Evolutionary conservation across 495 filamentous ascomycete genomes (phyloP), one percentile per base, ranked within the genome.

Genomic region (Penicillium daleae): DNA sequence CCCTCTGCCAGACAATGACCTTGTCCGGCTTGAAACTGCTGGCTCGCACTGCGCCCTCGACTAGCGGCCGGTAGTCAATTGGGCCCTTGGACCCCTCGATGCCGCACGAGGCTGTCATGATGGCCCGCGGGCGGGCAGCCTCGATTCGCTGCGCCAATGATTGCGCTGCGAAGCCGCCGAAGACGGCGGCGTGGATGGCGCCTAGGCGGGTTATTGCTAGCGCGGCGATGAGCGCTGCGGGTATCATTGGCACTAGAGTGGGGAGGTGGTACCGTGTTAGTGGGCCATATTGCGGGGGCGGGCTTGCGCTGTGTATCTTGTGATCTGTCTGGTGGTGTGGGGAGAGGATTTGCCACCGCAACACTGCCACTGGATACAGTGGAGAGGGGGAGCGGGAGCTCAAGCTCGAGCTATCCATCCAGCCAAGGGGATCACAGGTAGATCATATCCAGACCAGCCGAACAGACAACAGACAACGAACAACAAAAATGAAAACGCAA

Each of bases 91-190:
- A 81, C 9, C 93, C 93, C 65, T 97, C 93, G 51, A 97, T 93
- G 7, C 93, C 93, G 74, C 93, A 97, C 3, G 90, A 94, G 3
- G 93, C 92, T 4, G 93, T 97, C 74, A 97, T 82, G 52, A 97
- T 87, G 10, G 83, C 86, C 21, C 83, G 83, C 13, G 93, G 91
- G 48, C 85, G 83, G 1, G 89, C 91, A 0, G 90, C 90, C 42
- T 96, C 92, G 59, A 97, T 96, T 9, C 93, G 84, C 72, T 97
- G 94, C 3, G 93, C 92, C 26, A 97, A 81, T 3, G 93, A 90
- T 19, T 82, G 78, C 7, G 92, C 77, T 0, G 91, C 92, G 66
- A 97, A 97, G 1, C 93, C 93, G 12, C 93, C 94, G 72, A 97
- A 97, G 3, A 97, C 93, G 8, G 94, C 92, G 4, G 91, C 87